phyloP scores from a whole-genome alignment of 768 basidiomycete genomes.

The Mycena venus region DNA sequence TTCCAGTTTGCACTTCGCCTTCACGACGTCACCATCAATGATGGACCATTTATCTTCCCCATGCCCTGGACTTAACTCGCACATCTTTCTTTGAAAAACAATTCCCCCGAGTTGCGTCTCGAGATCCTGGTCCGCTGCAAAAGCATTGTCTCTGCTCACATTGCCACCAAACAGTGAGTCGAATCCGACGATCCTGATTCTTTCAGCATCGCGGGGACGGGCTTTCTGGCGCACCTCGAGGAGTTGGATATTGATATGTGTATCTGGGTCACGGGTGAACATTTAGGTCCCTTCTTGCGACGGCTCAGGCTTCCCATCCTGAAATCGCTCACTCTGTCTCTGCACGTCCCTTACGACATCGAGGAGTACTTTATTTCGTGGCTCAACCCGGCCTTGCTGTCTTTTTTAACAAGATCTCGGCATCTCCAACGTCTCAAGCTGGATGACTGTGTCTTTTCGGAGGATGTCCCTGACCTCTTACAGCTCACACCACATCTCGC shows the following conservation, averaged over 20 bases:
- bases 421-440: background rate
- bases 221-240: background rate
- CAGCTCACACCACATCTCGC: background rate
- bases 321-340: background rate
- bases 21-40: no score
- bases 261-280: background rate
- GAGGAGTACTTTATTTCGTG: background rate
- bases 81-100: no score
- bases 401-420: background rate
- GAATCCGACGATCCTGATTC: background rate
- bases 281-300: conserved; percentile 12
- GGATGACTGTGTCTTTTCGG: background rate
- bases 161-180: conserved; percentile 13
- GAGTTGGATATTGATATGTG: background rate
- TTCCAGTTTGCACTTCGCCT: no score
- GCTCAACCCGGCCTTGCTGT: background rate
- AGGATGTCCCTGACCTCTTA: background rate
- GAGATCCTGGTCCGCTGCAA: no score
- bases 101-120: no score
- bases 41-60: no score
- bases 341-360: background rate
- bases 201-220: no score
- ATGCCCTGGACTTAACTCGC: no score
- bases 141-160: no score
- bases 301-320: conserved; percentile 3